Percentiles rank a stretch among this genome's conserved stretches.
phyloP scores from a whole-genome alignment of 2,329 filamentous ascomycete genomes.

The Aaosphaeria arxii region DNA sequence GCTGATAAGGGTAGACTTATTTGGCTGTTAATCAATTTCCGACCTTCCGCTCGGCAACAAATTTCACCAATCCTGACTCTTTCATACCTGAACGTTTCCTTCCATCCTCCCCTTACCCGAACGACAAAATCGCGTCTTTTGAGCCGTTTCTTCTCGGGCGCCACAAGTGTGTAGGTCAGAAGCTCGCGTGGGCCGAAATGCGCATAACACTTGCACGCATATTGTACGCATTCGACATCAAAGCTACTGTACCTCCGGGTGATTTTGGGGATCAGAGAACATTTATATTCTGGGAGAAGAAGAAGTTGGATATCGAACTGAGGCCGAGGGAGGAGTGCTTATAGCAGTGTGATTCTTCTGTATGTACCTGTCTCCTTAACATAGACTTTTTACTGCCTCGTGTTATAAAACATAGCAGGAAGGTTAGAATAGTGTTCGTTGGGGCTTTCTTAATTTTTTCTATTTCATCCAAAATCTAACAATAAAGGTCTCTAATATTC shows the following conservation, averaged over 20 bases:
- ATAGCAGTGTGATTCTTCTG: too few relatives aligned
- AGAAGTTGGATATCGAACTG: slow-evolving; percentile 3
- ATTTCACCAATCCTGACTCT: slow-evolving; percentile 23
- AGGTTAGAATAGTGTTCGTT: too few relatives aligned
- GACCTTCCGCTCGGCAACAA: slow-evolving; percentile 16
- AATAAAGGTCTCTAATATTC: too few relatives aligned
- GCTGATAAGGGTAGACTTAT: slow-evolving; percentile 8
- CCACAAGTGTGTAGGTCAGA: slow-evolving; percentile 25
- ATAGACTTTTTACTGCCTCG: too few relatives aligned
- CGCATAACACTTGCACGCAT: slow-evolving; percentile 38
- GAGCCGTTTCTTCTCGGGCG: slow-evolving; percentile 27
- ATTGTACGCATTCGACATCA: slow-evolving; percentile 39
- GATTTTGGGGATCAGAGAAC: slow-evolving; percentile 23
- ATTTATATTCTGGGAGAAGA: slow-evolving; percentile 22
- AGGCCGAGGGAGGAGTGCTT: neutral
- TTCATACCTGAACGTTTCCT: slow-evolving; percentile 37
- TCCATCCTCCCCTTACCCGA: slow-evolving; percentile 13
- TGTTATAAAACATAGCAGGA: too few relatives aligned
- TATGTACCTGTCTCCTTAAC: too few relatives aligned
- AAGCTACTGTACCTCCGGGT: slow-evolving; percentile 6
- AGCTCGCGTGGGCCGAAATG: slow-evolving; percentile 30
- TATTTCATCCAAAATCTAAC: too few relatives aligned
- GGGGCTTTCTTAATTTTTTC: too few relatives aligned
- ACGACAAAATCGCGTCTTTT: slow-evolving; percentile 18
- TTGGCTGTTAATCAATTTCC: slow-evolving; percentile 23